Conservation (phyloP, 805 yeast species). For the Candida rishiriensis region DNA sequence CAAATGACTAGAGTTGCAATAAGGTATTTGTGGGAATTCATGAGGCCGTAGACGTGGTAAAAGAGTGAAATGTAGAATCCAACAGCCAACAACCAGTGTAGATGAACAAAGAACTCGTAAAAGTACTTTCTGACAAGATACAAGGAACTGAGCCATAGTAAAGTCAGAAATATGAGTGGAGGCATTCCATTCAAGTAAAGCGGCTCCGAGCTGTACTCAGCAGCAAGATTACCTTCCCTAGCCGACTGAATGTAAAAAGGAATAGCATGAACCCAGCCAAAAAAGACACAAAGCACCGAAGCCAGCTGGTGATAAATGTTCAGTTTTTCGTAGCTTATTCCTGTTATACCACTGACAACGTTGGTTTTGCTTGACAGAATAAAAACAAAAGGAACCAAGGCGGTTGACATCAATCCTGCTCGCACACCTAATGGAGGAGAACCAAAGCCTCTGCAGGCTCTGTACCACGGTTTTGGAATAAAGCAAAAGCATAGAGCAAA, state of each 20-base stretch:
- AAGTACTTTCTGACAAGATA: constrained; percentile 33
- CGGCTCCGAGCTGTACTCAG: constrained; percentile 21
- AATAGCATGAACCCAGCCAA: constrained; percentile 45
- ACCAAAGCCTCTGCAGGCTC: constrained; percentile 52
- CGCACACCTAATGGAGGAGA: constrained; percentile 55
- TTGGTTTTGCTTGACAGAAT: constrained; percentile 51
- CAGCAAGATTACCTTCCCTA: constrained; percentile 44
- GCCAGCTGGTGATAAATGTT: constrained; percentile 48
- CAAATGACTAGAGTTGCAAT: constrained; percentile 50
- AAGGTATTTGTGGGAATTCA: constrained; percentile 39
- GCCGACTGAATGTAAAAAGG: constrained; percentile 44
- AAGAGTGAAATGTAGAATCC: constrained; percentile 44
- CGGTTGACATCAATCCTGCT: constrained; percentile 47
- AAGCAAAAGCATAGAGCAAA: constrained; percentile 32
- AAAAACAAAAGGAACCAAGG: constrained; percentile 46
- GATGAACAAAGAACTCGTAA: constrained; percentile 47
- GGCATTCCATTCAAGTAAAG: constrained; percentile 40
- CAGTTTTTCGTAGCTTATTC: constrained; percentile 51
- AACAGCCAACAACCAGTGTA: constrained; percentile 50
- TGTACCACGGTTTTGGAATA: constrained; percentile 46
- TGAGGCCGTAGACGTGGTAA: constrained; percentile 36
- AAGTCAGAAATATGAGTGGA: constrained; percentile 40
- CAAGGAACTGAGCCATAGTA: constrained; percentile 41
- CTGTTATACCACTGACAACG: constrained; percentile 44
- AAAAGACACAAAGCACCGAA: constrained; percentile 37